Evolutionary conservation across 352 stramenopile genomes (phyloP), one percentile per base, ranked within the genome.

Genomic region (Elongisporangium undulatum): DNA sequence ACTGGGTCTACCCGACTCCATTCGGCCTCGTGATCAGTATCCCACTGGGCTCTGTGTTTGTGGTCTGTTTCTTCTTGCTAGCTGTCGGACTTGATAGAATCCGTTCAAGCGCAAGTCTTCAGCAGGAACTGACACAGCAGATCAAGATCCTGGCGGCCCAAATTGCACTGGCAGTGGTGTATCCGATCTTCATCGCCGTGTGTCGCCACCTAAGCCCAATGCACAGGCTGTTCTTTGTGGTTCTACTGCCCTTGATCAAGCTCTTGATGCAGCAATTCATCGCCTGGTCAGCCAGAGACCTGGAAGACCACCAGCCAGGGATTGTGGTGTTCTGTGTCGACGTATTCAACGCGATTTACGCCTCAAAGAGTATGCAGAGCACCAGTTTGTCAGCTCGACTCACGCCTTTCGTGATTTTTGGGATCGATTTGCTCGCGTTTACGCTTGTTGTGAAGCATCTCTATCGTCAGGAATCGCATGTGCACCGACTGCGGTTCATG

Each of bases 361-460:
- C 69, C 2, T 63, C 61, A 0, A 71, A 64, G 21, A 75, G 62
- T 49, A 72, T 77, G 71, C 68, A 75, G 61, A 69, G 29, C 29
- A 7, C 29, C 7, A 39, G 29, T 13, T 9, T 15, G 12, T 39
- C 29, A 13, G 10, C 29, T 39, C 29, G 29, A 39, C 29, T 39
- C 29, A 39, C 29, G 2, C 7, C 29, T 39, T 39, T 39, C 29
- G 6, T 39, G 7, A 39, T 39, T 2, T 15, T 39, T 13, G 29
- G 7, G 5, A 2, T 39, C 29, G 29, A 39, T 39, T 13, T 13
- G 29, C 29, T 39, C 29, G 29, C 6, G 29, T 13, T 39, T 13
- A 10, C 12, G 6, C 10, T 39, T 1, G 29, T 39, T 9, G 7
- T 39, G 29, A 39, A 39, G 6, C 6, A 39, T 9, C 29, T 39